Conservation (phyloP, 2,329 filamentous ascomycete species). For the Fusarium caatingaense region DNA sequence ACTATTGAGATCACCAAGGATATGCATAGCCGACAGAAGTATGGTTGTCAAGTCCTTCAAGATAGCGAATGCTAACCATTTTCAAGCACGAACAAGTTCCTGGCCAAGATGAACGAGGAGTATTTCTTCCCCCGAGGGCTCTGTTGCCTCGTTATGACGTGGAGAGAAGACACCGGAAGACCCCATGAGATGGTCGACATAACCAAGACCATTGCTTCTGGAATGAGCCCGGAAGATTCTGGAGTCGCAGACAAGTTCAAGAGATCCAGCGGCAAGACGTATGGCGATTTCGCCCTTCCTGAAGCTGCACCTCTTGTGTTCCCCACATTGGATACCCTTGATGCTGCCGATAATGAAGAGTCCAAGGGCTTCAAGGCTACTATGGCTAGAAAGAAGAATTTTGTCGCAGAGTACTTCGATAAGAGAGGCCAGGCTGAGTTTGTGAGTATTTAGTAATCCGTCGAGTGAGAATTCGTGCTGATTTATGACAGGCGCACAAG, state of each 20-base stretch:
- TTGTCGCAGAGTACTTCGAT: slow-evolving; percentile 9
- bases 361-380: slow-evolving; percentile 12
- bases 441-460: neutral
- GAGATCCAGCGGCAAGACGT: slow-evolving; percentile 19
- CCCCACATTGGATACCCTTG: slow-evolving; percentile 14
- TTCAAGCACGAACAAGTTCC: slow-evolving; percentile 9
- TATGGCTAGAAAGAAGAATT: neutral
- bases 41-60: accelerated
- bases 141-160: slow-evolving; percentile 63
- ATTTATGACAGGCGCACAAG: neutral
- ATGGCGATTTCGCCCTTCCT: slow-evolving; percentile 53
- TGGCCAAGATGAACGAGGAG: slow-evolving; percentile 41
- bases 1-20: slow-evolving; percentile 11
- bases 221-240: neutral
- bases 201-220: slow-evolving; percentile 27
- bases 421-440: slow-evolving; percentile 17
- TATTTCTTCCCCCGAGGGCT: slow-evolving; percentile 69
- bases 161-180: slow-evolving; percentile 54
- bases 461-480: neutral
- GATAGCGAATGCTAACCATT: neutral
- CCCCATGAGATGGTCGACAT: slow-evolving; percentile 32
- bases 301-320: slow-evolving; percentile 58
- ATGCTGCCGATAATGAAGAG: slow-evolving; percentile 7
- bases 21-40: slow-evolving; percentile 15
- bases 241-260: slow-evolving; percentile 8